Evolutionary conservation across 768 basidiomycete species (phyloP).

Genomic region (Dictyophora rubrovolvata): DNA sequence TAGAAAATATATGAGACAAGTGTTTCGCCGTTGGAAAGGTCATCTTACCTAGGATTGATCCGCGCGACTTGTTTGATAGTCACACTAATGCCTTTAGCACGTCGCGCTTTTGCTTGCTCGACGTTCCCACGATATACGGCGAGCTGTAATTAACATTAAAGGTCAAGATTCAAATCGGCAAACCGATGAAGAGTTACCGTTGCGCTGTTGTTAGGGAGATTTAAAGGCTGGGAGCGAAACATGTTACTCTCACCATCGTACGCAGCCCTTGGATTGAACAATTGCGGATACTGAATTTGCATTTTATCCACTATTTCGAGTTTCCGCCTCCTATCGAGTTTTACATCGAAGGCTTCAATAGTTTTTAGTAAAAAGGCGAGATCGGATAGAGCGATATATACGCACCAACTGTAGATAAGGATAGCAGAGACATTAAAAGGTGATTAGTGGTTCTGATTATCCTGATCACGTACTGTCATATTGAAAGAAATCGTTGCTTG

Average conservation of each 20-base stretch:
- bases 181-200: slow-evolving; percentile 31
- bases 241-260: slow-evolving; percentile 77
- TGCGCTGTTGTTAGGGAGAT: slow-evolving; percentile 26
- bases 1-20: not conserved
- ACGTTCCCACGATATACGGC: slow-evolving; percentile 34
- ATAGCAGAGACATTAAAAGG: too few species aligned
- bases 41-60: slow-evolving; percentile 43
- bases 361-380: too few species aligned
- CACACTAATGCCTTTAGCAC: slow-evolving; percentile 60
- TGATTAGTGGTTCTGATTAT: too few species aligned
- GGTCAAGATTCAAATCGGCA: not conserved
- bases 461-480: too few species aligned
- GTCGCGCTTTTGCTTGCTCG: not conserved
- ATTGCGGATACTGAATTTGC: slow-evolving; percentile 10
- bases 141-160: slow-evolving; percentile 34
- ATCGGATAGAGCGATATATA: too few species aligned
- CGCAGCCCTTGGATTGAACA: slow-evolving; percentile 64
- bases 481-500: too few species aligned
- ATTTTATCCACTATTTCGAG: not conserved
- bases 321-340: not conserved
- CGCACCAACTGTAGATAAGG: too few species aligned
- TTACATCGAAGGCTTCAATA: not conserved
- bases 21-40: not conserved
- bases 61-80: slow-evolving; percentile 45
- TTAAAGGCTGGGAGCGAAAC: slow-evolving; percentile 51